Evolutionary conservation across 2,329 filamentous ascomycete genomes (phyloP), one percentile per base, ranked within the genome.

Genomic region (Trichoderma sp.): DNA sequence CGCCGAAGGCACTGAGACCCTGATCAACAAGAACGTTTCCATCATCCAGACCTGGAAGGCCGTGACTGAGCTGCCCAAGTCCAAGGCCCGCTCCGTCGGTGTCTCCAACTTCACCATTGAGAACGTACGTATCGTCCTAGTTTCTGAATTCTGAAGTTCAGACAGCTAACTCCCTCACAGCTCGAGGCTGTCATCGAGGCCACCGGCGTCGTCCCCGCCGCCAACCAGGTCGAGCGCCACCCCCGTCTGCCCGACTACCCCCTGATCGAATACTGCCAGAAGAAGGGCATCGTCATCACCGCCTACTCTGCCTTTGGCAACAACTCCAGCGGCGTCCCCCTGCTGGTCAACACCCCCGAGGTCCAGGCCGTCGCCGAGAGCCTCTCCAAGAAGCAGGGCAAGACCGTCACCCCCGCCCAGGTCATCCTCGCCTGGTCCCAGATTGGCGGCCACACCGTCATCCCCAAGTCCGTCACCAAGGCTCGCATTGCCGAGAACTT

Each of bases 71-170:
- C 85, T 90, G 19, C 85, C 86, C 70, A 87, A 84, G 73, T 83
- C 81, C 73, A 91, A 91, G 78, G 87, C 86, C 72, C 85, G 85
- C 77, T 88, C 89, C 80, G 88, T 92, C 73, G 90, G 90, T 76
- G 89, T 93, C 72, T 92, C 89, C 79, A 93, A 93, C 84, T 92
- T 92, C 76, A 86, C 83, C 76, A 87, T 91, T 77, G 85, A 86
- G 78, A 79, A 82, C 72, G 79, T 78, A 76, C 43, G 77, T 49
- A 10, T 72, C 21, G 1, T 37, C 47, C 8, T 0, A 19, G 24
- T 14, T 19, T 4, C 13, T 24, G 5, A 0, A 29, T 27, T n/a
- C 8, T 55, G 1, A 21, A 53, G 10, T 0, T 21, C n/a, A n/a
- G 3, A 3, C 8, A 24, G 19, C 19, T 55, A 62, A 68, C 57